Percentiles rank a stretch among this genome's conserved stretches.
Evolutionary conservation across 2,329 filamentous ascomycete genomes (phyloP).

Genomic region (Lachnellula hyalina): DNA sequence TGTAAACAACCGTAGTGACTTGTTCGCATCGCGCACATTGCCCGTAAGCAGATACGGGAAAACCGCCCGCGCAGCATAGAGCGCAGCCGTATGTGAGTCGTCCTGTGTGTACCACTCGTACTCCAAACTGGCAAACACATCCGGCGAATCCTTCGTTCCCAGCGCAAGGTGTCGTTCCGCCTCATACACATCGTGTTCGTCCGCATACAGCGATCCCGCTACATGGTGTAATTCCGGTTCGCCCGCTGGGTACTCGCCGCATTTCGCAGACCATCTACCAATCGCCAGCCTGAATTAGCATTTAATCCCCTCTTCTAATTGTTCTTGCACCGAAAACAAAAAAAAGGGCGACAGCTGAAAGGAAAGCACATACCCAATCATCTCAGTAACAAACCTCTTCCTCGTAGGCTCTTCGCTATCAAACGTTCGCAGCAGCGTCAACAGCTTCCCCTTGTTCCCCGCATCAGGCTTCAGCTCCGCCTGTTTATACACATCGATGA

Average conservation of each 20-base stretch:
- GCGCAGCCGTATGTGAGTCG: constrained; percentile 78
- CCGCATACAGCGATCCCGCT: constrained; percentile 79
- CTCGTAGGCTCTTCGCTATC: constrained; percentile 78
- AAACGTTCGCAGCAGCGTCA: constrained; percentile 78
- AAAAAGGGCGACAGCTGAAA: neutral
- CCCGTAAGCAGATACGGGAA: constrained; percentile 87
- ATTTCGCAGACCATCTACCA: constrained; percentile 73
- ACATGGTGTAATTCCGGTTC: constrained; percentile 95
- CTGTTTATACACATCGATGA: constrained; percentile 88
- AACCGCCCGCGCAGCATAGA: constrained; percentile 80
- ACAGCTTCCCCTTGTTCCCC: constrained; percentile 65
- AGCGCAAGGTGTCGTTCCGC: constrained; percentile 86
- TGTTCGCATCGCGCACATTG: constrained; percentile 85
- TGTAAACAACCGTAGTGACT: constrained; percentile 72
- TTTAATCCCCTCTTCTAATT: neutral
- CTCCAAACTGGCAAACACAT: constrained; percentile 75
- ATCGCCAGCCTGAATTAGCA: constrained; percentile 6
- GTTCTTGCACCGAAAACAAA: no score
- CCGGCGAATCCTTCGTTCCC: constrained; percentile 82
- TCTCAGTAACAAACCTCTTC: constrained; percentile 86
- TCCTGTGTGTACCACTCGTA: constrained; percentile 92
- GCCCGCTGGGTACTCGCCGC: constrained; percentile 81
- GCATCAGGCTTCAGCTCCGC: constrained; percentile 73
- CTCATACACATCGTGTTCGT: constrained; percentile 88
- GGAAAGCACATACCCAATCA: constrained; percentile 57